A percentile compares a stretch with the other conserved stretches of the same genome.
phyloP scores from a whole-genome alignment of 768 basidiomycete species.

The Pulveroboletus sp. region DNA sequence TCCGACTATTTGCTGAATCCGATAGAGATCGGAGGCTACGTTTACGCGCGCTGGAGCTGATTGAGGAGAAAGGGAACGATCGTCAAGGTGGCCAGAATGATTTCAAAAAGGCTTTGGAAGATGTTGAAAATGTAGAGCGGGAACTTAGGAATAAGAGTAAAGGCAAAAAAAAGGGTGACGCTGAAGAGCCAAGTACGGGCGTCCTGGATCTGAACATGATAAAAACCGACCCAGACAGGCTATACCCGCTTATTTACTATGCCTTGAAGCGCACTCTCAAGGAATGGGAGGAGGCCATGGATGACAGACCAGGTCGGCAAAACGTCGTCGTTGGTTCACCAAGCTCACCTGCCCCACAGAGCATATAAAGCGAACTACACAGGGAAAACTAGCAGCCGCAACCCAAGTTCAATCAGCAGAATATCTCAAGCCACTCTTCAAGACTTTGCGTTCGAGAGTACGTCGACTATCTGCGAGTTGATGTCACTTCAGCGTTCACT shows the following conservation, averaged over 20 bases:
- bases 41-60: constrained; percentile 87
- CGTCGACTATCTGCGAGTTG: constrained; percentile 25
- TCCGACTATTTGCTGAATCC: constrained; percentile 89
- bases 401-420: constrained; percentile 94
- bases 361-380: constrained; percentile 77
- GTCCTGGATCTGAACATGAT: constrained; percentile 76
- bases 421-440: constrained; percentile 96
- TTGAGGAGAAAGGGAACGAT: constrained; percentile 84
- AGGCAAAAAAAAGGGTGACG: constrained; percentile 58
- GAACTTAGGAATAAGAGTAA: constrained; percentile 54
- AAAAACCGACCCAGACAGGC: constrained; percentile 88
- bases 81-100: constrained; percentile 88
- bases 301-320: constrained; percentile 76
- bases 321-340: not conserved
- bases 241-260: constrained; percentile 96
- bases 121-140: constrained; percentile 75
- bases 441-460: constrained; percentile 80
- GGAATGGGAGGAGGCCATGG: constrained; percentile 97
- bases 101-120: constrained; percentile 85
- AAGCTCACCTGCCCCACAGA: constrained; percentile 41
- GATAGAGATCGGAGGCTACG: constrained; percentile 92
- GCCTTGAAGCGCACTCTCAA: constrained; percentile 88
- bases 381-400: constrained; percentile 92
- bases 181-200: constrained; percentile 44
- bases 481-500: constrained; percentile 9